These are phyloP conservation scores for Panus rudis DNA, from an alignment of 768 basidiomycete species.

Conservation along the genomic window DNA sequence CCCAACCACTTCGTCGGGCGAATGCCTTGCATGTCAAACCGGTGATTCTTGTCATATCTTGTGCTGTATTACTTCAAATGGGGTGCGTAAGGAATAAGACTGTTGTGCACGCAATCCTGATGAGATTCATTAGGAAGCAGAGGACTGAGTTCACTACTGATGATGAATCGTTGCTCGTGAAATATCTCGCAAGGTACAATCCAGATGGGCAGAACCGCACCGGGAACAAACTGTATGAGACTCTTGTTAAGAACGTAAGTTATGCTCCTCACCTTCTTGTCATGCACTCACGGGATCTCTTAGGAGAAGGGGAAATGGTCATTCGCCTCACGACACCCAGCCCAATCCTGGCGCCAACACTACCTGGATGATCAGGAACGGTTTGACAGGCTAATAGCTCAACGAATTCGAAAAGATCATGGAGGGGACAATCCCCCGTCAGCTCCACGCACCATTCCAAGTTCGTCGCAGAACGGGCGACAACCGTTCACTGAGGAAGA, in stretches of 20 bases:
- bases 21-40: conserved; percentile 4
- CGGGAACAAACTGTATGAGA: conserved; percentile 16
- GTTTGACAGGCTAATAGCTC: background rate
- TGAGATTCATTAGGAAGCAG: background rate
- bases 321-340: background rate
- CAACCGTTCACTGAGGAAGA: conserved; percentile 11
- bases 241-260: conserved; percentile 17
- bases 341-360: background rate
- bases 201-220: conserved; percentile 10
- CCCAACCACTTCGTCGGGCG: background rate
- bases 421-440: background rate
- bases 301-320: too few relatives aligned
- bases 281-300: too few relatives aligned
- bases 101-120: background rate
- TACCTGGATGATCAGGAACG: background rate
- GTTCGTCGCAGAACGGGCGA: background rate
- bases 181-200: conserved; percentile 19
- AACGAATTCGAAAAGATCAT: background rate
- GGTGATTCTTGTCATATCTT: too few relatives aligned
- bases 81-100: too few relatives aligned
- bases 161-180: conserved; percentile 12
- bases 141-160: conserved; percentile 6
- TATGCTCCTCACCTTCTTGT: too few relatives aligned
- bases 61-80: too few relatives aligned
- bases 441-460: background rate